Percentiles rank a stretch among this genome's conserved stretches.
These are phyloP conservation scores for Pichia gijzeniarum DNA, from an alignment of 805 yeast species.

Conservation along the genomic window DNA sequence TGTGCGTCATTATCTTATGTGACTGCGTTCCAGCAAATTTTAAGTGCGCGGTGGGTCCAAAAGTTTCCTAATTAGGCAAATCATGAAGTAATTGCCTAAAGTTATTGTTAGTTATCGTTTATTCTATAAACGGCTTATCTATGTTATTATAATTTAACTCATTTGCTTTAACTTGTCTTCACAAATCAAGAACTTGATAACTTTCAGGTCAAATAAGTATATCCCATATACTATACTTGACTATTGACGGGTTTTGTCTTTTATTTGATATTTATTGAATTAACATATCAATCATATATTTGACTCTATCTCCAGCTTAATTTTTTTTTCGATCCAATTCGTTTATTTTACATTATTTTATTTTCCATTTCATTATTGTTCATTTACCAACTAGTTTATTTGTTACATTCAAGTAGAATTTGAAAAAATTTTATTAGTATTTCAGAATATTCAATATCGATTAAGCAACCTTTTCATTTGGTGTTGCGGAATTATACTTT, in stretches of 20 bases:
- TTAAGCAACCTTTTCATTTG: too few species aligned
- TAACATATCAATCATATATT: slow-evolving; percentile 11
- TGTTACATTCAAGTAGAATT: background rate
- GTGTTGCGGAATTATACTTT: too few species aligned
- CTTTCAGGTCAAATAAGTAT: background rate
- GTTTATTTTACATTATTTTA: background rate
- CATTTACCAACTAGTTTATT: background rate
- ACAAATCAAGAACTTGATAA: background rate
- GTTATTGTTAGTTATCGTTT: background rate
- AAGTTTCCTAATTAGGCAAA: slow-evolving; percentile 3
- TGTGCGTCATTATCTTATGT: slow-evolving; percentile 1
- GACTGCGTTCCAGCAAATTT: background rate
- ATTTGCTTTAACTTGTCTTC: background rate
- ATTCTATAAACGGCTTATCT: slow-evolving; percentile 6
- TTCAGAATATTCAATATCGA: background rate
- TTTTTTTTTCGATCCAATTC: background rate
- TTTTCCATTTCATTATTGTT: background rate
- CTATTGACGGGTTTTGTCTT: slow-evolving; percentile 1
- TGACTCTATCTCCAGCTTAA: slow-evolving; percentile 1
- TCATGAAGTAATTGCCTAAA: background rate
- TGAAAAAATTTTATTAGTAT: slow-evolving; percentile 4
- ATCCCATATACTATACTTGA: background rate
- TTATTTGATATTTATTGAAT: slow-evolving; percentile 12
- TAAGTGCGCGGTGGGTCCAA: background rate
- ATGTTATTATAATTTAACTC: background rate